Conservation (phyloP, 2,329 filamentous ascomycete genomes). For the Hortaea sp. region DNA sequence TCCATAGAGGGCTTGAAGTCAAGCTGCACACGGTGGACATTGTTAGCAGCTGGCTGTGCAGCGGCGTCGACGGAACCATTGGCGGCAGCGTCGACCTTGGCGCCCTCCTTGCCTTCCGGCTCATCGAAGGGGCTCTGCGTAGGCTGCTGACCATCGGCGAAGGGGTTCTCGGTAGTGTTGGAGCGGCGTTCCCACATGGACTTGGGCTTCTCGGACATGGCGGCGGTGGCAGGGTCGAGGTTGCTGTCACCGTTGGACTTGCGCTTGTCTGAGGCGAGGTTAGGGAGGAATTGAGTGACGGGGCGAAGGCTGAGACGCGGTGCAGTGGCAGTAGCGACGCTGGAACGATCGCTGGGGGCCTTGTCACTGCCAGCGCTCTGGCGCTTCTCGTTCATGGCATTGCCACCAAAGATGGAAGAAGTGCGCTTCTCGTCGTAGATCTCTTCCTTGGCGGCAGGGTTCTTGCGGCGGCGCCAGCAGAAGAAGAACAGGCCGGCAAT, state of each 20-base stretch:
- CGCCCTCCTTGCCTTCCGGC: slow-evolving; percentile 12
- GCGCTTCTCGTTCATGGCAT: slow-evolving; percentile 13
- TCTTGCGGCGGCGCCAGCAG: slow-evolving; percentile 63
- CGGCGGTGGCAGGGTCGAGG: slow-evolving; percentile 15
- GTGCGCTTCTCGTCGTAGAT: slow-evolving; percentile 31
- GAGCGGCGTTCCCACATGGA: slow-evolving; percentile 33
- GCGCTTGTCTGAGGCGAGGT: slow-evolving; percentile 37
- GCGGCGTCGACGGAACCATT: slow-evolving; percentile 29
- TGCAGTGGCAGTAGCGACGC: slow-evolving; percentile 45
- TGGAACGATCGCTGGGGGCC: slow-evolving; percentile 16
- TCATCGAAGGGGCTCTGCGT: slow-evolving; percentile 25
- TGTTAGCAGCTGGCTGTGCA: slow-evolving; percentile 39
- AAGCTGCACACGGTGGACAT: slow-evolving; percentile 86
- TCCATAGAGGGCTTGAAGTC: slow-evolving; percentile 89
- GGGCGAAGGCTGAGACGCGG: slow-evolving; percentile 80
- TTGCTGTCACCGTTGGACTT: slow-evolving; percentile 28
- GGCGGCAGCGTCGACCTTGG: slow-evolving; percentile 30
- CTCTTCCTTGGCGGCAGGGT: slow-evolving; percentile 37
- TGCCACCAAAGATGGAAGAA: slow-evolving; percentile 18
- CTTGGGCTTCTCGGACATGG: slow-evolving; percentile 13
- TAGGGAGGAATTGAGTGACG: slow-evolving; percentile 71
- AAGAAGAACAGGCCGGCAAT: slow-evolving; percentile 62
- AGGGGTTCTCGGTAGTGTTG: slow-evolving; percentile 22
- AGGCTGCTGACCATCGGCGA: slow-evolving; percentile 23
- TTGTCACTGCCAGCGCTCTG: slow-evolving; percentile 24